Percentiles rank a stretch among this genome's conserved stretches.
These are phyloP conservation scores for Rubus parviflorus DNA, from an alignment of 306 rosid genomes.

Conservation along the genomic window DNA sequence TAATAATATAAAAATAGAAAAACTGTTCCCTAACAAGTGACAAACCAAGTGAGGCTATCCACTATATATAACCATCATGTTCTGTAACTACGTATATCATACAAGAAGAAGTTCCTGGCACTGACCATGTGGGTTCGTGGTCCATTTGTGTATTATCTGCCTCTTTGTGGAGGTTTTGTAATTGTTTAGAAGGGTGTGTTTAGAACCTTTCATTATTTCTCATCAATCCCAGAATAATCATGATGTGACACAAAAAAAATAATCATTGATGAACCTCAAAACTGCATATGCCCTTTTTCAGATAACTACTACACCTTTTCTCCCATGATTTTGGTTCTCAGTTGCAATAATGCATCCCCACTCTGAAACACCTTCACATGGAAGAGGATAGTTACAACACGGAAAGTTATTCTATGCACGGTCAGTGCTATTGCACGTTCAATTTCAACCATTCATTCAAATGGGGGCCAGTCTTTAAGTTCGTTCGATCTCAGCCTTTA, in stretches of 20 bases:
- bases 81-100: neutral
- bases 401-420: too few relatives aligned
- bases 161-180: conserved; percentile 1
- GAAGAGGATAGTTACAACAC: neutral
- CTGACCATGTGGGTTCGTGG: conserved; percentile 9
- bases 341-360: conserved; percentile 7
- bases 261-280: neutral
- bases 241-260: neutral
- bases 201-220: neutral
- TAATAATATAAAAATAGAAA: neutral
- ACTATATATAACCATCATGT: neutral
- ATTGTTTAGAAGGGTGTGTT: neutral
- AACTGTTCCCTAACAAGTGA: neutral
- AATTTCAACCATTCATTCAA: too few relatives aligned
- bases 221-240: neutral
- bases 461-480: too few relatives aligned
- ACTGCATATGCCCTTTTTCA: neutral
- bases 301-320: neutral
- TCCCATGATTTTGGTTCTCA: neutral
- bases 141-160: neutral
- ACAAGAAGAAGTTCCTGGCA: neutral
- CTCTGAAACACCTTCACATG: neutral
- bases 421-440: too few relatives aligned
- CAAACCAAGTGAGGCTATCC: conserved; percentile 4
- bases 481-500: too few relatives aligned